Conservation (phyloP, 2,329 filamentous ascomycete species). For the Colletotrichum nymphaeae region DNA sequence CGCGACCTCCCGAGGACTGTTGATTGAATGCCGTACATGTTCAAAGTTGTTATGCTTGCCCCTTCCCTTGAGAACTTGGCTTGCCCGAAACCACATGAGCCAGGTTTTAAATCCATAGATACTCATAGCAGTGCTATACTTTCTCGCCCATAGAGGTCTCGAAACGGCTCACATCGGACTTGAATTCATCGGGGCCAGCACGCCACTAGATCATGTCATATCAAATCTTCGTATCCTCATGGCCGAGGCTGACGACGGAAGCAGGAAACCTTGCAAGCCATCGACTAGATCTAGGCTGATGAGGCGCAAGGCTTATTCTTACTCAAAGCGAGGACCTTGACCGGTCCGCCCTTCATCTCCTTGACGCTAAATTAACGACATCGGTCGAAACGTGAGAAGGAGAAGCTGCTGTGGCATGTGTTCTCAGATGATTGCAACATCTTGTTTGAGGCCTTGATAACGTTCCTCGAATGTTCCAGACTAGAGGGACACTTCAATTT, state of each 20-base stretch:
- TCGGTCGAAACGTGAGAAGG: too few species aligned
- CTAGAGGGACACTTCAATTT: too few species aligned
- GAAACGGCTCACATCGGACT: background rate
- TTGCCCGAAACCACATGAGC: background rate
- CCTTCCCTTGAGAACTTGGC: background rate
- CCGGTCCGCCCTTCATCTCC: background rate
- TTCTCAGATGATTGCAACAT: too few species aligned
- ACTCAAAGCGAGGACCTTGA: background rate
- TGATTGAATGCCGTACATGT: background rate
- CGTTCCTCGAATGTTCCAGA: too few species aligned
- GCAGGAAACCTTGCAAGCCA: background rate
- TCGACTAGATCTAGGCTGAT: background rate
- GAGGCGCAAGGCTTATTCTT: background rate
- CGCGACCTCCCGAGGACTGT: background rate
- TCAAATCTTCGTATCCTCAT: background rate
- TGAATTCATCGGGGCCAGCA: background rate
- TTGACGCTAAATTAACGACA: background rate
- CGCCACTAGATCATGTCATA: background rate
- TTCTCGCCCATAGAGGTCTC: background rate
- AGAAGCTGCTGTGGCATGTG: too few species aligned
- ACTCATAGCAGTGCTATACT: background rate
- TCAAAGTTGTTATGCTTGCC: background rate
- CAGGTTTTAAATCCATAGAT: too few species aligned
- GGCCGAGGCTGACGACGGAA: background rate
- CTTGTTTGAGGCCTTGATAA: too few species aligned